Base-by-base conservation (phyloP, 441 rosid genomes). In the Pelargonium australe region DNA sequence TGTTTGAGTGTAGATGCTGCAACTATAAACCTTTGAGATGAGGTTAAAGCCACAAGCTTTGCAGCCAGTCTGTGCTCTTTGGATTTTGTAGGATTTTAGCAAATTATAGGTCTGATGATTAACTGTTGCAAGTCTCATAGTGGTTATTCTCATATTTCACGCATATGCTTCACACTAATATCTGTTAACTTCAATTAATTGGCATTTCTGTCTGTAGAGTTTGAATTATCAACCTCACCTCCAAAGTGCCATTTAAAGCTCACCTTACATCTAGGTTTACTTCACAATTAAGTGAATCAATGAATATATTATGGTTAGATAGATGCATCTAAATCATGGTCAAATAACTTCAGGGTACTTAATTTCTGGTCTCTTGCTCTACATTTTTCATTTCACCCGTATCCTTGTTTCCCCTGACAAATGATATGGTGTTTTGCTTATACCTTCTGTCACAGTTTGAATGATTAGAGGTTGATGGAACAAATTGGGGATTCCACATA, bases 391-490 rank as follows among this genome's bases (percentile, higher is more conserved):
- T 37, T 37, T 37, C 41, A 37, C 63, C 19, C 23, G 20, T 58
- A 19, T 58, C 31, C 10, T 16, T 58, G 2, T 19, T 19, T 58
- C 31, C 63, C 63, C 31, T 20, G 63, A 20, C 31, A 58, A 20
- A 20, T 20, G 34, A 58, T 19, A 58, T 20, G 8, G 41, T 58
- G 23, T 19, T 60, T 60, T 60, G 25, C n/a, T 7, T 20, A 60
- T 60, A 7, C 63, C 37, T 20, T 23, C 64, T 60, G 34, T 23
- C 34, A 20, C 63, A 60, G n/a, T 60, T 31, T 60, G 14, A 60
- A 60, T 60, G 37, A 11, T 60, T 60, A 60, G 11, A 23, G 14
- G 25, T 4, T 28, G 45, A 43, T 70, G 69, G 25, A 69, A 63
- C 40, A 34, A 19, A 60, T 49, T 60, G 37, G 61, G 44, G 64